Percentiles rank a stretch among this genome's conserved stretches.
Evolutionary conservation across 2,329 filamentous ascomycete species (phyloP).

Genomic region (Trichoderma sp.): DNA sequence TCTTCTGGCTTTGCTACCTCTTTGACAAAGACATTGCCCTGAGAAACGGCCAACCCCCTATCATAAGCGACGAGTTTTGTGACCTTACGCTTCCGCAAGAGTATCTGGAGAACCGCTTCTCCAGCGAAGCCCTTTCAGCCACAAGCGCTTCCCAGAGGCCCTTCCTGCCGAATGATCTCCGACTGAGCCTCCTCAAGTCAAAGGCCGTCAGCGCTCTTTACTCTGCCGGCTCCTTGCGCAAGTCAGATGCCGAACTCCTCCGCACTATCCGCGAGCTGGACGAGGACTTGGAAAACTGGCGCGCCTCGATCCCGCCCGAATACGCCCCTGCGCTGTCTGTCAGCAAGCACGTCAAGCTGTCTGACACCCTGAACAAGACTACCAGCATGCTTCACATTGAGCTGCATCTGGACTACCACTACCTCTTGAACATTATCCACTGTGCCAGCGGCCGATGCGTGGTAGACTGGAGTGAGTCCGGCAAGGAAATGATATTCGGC

Average conservation of each 20-base stretch:
- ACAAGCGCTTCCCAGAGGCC: constrained; percentile 31
- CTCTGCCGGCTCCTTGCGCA: constrained; percentile 50
- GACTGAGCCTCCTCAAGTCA: constrained; percentile 55
- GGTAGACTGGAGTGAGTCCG: constrained; percentile 34
- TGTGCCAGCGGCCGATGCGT: constrained; percentile 56
- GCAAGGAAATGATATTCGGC: constrained; percentile 41
- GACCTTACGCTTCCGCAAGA: constrained; percentile 52
- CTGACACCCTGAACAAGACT: constrained; percentile 35
- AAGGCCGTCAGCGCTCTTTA: constrained; percentile 53
- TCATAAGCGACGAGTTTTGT: constrained; percentile 54
- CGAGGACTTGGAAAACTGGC: constrained; percentile 58
- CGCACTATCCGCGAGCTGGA: constrained; percentile 59
- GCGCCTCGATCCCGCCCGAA: constrained; percentile 49
- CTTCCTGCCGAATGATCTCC: constrained; percentile 51
- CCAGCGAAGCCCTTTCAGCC: not conserved
- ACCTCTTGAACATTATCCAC: constrained; percentile 58
- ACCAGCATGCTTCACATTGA: constrained; percentile 52
- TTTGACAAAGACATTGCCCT: constrained; percentile 60
- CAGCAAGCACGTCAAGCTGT: constrained; percentile 34
- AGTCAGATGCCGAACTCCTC: constrained; percentile 57
- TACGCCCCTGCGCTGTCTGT: constrained; percentile 53
- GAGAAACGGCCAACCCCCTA: constrained; percentile 55
- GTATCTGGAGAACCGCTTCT: constrained; percentile 35
- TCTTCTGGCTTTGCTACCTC: constrained; percentile 60
- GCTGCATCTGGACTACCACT: constrained; percentile 57